Base-by-base conservation (phyloP, 441 rosid species). In the Gossypium laxum region DNA sequence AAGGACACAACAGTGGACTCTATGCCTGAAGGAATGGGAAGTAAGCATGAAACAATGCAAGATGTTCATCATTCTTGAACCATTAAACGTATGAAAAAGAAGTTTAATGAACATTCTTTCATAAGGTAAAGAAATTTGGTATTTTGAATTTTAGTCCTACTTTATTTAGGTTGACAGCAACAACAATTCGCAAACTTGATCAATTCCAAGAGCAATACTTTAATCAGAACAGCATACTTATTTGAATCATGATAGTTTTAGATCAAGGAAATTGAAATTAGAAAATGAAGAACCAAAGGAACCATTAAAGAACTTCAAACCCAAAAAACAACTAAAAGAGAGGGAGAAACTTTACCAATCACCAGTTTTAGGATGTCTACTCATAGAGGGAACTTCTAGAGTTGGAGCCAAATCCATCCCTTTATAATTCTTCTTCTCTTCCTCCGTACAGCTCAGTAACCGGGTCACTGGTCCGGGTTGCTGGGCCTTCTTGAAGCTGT, bases 381-480 rank as follows among this genome's bases (percentile, higher is more conserved):
- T 94, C 99, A 91, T 89, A 34, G 98, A 92, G 18, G 99, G 99
- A 62, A 94, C 99, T 24, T 83, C 81, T 70, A 92, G 60, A 70
- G 96, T 94, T 1, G 97, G 96, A 77, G 99, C 97, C 69, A 94
- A 89, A 75, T 88, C 79, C 97, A 87, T 88, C 77, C 99, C 98
- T 75, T 58, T 80, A 72, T 92, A 94, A 51, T 80, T 82, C 89
- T 78, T 89, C 86, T 74, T 85, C 89, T 94, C 87, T 67, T 90
- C 90, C 2, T 89, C 89, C 59, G 99, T 90, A 82, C 99, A 94
- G 80, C 99, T 92, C 65, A 94, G 81, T 8, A 92, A 80, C 64
- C 99, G 88, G 78, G 97, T 92, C 6, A 94, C 76, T 15, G 96
- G 93, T 18, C 99, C 99, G 43, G 98, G 97, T 73, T 94, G 98